Conservation (phyloP, 2,329 filamentous ascomycete species). For the Calonectria naviculata region DNA sequence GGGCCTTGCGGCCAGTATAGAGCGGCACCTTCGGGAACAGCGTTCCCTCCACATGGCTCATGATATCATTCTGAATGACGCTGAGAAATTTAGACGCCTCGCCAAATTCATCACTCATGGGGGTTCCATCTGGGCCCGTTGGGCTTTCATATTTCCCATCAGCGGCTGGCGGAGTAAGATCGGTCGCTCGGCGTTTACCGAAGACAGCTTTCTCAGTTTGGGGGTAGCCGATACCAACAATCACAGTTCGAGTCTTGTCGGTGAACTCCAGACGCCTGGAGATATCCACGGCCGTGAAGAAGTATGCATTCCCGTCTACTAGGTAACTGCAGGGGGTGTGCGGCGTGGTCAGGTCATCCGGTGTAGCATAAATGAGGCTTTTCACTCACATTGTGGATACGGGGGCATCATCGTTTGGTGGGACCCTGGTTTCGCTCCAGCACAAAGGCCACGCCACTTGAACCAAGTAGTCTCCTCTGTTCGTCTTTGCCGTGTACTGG, state of each 20-base stretch:
- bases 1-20: slow-evolving; percentile 50
- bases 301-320: slow-evolving; percentile 49
- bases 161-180: slow-evolving; percentile 42
- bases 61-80: slow-evolving; percentile 53
- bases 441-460: slow-evolving; percentile 44
- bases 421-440: slow-evolving; percentile 36
- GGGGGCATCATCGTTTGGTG: slow-evolving; percentile 24
- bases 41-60: slow-evolving; percentile 39
- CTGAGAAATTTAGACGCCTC: slow-evolving; percentile 57
- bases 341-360: background rate
- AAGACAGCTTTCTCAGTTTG: slow-evolving; percentile 39
- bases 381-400: slow-evolving; percentile 42
- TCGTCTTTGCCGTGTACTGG: slow-evolving; percentile 39
- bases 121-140: slow-evolving; percentile 32
- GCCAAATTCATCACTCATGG: slow-evolving; percentile 42
- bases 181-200: slow-evolving; percentile 39
- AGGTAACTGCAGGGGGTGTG: slow-evolving; percentile 39
- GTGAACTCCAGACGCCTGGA: slow-evolving; percentile 37
- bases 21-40: slow-evolving; percentile 41
- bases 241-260: slow-evolving; percentile 37
- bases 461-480: slow-evolving; percentile 42
- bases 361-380: background rate
- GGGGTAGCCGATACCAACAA: slow-evolving; percentile 48
- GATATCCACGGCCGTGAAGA: slow-evolving; percentile 46
- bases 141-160: slow-evolving; percentile 32